These are phyloP conservation scores for Leptoxyphium fumago DNA, from an alignment of 2,329 filamentous ascomycete species.

Conservation along the genomic window DNA sequence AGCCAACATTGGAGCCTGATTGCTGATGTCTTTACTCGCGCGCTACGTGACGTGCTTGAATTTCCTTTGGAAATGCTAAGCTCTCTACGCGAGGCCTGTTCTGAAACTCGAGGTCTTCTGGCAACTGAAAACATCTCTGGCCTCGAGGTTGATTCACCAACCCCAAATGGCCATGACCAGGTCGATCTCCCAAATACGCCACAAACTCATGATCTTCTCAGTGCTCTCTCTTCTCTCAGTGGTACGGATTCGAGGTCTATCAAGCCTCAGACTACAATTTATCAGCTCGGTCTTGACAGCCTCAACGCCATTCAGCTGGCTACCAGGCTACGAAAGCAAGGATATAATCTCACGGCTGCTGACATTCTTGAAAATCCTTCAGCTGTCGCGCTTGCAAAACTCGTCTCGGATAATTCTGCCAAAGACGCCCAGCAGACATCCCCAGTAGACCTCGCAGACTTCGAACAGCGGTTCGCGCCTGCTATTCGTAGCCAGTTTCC, in stretches of 20 bases:
- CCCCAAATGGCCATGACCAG: background rate
- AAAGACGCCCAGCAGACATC: background rate
- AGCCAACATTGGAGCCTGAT: constrained; percentile 2
- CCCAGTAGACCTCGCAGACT: constrained; percentile 35
- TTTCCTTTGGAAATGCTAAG: background rate
- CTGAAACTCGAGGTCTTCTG: background rate
- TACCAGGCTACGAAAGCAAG: constrained; percentile 45
- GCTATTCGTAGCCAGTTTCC: constrained; percentile 18
- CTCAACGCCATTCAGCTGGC: constrained; percentile 75
- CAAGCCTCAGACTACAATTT: constrained; percentile 53
- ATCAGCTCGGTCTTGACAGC: constrained; percentile 79
- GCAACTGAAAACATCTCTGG: background rate
- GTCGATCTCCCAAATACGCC: background rate
- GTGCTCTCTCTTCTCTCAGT: constrained; percentile 33
- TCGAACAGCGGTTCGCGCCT: constrained; percentile 30
- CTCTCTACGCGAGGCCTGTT: background rate
- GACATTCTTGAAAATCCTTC: constrained; percentile 52
- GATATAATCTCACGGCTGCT: constrained; percentile 45
- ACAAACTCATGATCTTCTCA: background rate
- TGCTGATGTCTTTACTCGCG: constrained; percentile 15
- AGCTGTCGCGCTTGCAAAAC: constrained; percentile 8
- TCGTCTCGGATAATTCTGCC: constrained; percentile 1
- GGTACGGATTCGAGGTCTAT: constrained; percentile 38
- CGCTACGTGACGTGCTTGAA: background rate
- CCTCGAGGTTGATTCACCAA: background rate